phyloP scores from a whole-genome alignment of 116 monocot species.

The Cymodocea nodosa region DNA sequence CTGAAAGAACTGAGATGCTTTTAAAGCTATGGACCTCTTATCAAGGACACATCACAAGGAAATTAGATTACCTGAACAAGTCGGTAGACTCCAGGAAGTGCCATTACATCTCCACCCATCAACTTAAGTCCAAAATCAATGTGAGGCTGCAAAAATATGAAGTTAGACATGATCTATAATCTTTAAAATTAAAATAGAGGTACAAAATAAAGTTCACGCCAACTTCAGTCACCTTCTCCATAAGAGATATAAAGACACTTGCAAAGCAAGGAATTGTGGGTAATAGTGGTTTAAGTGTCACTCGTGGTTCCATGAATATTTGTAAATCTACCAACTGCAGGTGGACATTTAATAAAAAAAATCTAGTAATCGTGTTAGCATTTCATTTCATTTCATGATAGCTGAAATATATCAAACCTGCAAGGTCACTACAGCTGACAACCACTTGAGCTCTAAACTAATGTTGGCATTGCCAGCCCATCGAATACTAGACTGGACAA shows the following conservation, averaged over 20 bases:
- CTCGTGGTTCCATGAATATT: slow-evolving; percentile 47
- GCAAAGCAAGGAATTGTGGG: slow-evolving; percentile 93
- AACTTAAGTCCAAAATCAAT: slow-evolving; percentile 84
- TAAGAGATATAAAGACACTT: slow-evolving; percentile 47
- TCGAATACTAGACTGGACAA: slow-evolving; percentile 50
- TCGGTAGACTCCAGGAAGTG: slow-evolving; percentile 62
- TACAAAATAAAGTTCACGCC: not conserved
- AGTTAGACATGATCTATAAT: not conserved
- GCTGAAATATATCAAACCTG: slow-evolving; percentile 23
- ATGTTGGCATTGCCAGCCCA: slow-evolving; percentile 80
- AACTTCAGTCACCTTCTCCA: slow-evolving; percentile 54
- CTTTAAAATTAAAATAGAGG: not conserved
- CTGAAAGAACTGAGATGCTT: no score
- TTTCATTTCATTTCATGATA: no score
- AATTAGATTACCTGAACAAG: slow-evolving; percentile 46
- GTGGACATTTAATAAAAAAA: not conserved
- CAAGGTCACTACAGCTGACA: slow-evolving; percentile 26
- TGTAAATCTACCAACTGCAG: slow-evolving; percentile 59
- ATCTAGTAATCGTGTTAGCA: no score
- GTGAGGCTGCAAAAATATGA: slow-evolving; percentile 42
- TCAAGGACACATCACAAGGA: no score
- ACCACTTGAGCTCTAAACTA: slow-evolving; percentile 28
- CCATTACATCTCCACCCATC: slow-evolving; percentile 74
- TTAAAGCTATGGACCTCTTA: no score
- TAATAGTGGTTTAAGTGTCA: slow-evolving; percentile 81